phyloP scores from a whole-genome alignment of 2,329 filamentous ascomycete species.

The Ophiostoma sp. region DNA sequence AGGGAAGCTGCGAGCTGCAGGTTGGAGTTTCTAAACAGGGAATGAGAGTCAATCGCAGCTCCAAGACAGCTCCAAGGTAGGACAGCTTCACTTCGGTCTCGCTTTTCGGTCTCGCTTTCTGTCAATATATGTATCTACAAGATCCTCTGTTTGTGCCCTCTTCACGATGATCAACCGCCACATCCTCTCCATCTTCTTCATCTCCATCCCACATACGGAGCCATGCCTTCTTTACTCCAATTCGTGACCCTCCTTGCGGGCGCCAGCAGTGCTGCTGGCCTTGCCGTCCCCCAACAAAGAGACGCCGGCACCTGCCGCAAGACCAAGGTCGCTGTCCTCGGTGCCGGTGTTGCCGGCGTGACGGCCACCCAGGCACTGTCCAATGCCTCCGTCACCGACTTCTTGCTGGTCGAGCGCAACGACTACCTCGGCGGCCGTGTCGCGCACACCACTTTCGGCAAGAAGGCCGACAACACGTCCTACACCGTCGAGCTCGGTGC shows the following conservation, averaged over 20 bases:
- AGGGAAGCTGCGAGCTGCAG: not conserved
- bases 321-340: constrained; percentile 21
- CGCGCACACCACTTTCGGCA: constrained; percentile 20
- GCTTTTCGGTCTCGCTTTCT: too few relatives aligned
- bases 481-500: constrained; percentile 21
- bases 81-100: not conserved
- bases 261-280: not conserved
- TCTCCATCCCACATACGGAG: not conserved
- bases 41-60: not conserved
- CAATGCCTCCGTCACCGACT: constrained; percentile 19
- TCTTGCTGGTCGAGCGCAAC: constrained; percentile 17
- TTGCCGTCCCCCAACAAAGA: not conserved
- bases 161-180: not conserved
- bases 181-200: not conserved
- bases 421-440: constrained; percentile 20
- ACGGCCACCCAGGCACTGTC: constrained; percentile 20
- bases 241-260: not conserved
- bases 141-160: not conserved
- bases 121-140: not conserved
- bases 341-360: constrained; percentile 9
- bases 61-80: not conserved
- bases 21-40: not conserved
- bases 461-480: not conserved
- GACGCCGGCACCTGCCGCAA: not conserved
- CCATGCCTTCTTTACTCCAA: constrained; percentile 4